A percentile compares a stretch with the other conserved stretches of the same genome.
These are phyloP conservation scores for Arachnomyces sp. DNA, from an alignment of 2,329 filamentous ascomycete genomes.

Conservation along the genomic window DNA sequence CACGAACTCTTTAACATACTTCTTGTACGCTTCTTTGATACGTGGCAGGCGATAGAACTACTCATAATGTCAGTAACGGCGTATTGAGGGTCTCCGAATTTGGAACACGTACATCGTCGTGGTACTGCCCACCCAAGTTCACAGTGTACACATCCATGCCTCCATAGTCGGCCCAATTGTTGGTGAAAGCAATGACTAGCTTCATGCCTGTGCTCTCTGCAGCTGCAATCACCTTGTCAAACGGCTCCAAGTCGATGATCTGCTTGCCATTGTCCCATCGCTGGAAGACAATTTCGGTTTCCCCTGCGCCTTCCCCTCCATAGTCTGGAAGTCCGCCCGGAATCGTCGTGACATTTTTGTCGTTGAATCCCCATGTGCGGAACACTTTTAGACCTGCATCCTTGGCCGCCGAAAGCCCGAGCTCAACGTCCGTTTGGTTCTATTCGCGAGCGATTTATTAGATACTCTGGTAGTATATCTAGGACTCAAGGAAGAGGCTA, in stretches of 20 bases:
- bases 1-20: constrained; percentile 44
- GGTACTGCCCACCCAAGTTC: constrained; percentile 24
- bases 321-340: constrained; percentile 43
- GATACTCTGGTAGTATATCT: neutral
- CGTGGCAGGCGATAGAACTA: constrained; percentile 41
- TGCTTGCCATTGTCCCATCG: constrained; percentile 39
- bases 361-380: constrained; percentile 52
- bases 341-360: constrained; percentile 44
- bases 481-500: too few relatives aligned
- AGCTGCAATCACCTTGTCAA: constrained; percentile 46
- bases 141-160: constrained; percentile 53
- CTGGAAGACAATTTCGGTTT: constrained; percentile 41
- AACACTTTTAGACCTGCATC: constrained; percentile 46
- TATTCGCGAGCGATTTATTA: constrained; percentile 13
- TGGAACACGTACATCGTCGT: constrained; percentile 2
- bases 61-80: constrained; percentile 15
- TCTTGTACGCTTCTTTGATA: constrained; percentile 44
- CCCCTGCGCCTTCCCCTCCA: constrained; percentile 28
- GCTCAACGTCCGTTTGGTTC: constrained; percentile 42
- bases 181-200: constrained; percentile 47
- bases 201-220: constrained; percentile 45
- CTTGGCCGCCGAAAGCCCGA: constrained; percentile 37
- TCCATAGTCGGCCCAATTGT: constrained; percentile 53
- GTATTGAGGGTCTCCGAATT: constrained; percentile 31
- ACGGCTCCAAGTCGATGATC: constrained; percentile 36